Base-by-base conservation (phyloP, 306 rosid genomes). In the Mimosa pudica region DNA sequence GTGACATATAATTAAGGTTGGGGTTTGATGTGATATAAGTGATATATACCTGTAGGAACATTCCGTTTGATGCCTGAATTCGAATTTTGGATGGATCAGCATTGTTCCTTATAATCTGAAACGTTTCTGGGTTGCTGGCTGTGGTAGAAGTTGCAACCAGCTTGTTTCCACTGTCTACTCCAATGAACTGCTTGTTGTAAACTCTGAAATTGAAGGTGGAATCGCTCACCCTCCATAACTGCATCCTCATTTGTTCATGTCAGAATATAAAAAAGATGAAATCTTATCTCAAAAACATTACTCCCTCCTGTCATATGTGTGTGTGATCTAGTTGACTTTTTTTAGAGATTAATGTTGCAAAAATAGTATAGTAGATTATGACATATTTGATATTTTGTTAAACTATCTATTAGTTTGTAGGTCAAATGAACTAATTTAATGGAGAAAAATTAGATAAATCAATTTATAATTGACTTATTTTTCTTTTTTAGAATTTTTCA, bases 161-260 rank as follows among this genome's bases (percentile, higher is more conserved):
- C 1, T 33, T 44, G 33, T 10, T 74, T 48, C 42, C 79, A 48
- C 14, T 48, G 33, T 17, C 30, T 67, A 81, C 61, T 7, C 90
- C 86, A 45, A 76, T 57, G 48, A 87, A 87, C 32, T 87, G 85
- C 78, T 80, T 86, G 79, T 65, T 44, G 35, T 63, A 77, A 35
- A 80, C 84, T 46, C 89, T 71, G 6, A 86, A 79, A 70, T 83
- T 80, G 83, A 83, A 86, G 38, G 79, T 17, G 2, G 80, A 49
- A 12, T 80, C 86, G 17, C 54, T 51, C 17, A 86, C 81, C 78
- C 93, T 86, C 94, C 94, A 88, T 55, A 90, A 82, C 92, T 90
- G 85, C 81, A 76, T 61, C 16, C 7, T 20, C 36, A 1, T 36
- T 33, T 9, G 13, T 32, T 32, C 42, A 62, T 10, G 35, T 62